Evolutionary conservation across 306 rosid genomes (phyloP), one percentile per base, ranked within the genome.

Genomic region (Prunus salicina): DNA sequence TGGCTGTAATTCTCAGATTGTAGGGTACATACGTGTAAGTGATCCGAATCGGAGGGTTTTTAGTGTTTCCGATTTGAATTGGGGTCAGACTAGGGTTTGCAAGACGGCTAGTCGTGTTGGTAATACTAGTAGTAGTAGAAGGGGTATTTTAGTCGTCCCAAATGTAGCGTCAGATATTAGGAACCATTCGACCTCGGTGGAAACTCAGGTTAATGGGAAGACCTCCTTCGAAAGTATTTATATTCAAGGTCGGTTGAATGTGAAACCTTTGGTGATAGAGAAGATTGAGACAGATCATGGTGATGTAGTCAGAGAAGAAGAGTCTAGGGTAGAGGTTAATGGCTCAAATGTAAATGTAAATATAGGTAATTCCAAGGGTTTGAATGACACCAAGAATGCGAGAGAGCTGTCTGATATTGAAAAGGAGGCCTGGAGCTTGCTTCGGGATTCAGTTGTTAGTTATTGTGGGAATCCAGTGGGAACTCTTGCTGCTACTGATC

Each of bases 391-490:
- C 65, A 87, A 80, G 86, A 77, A 61, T 76, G 89, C 83, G 86
- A 81, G 82, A 76, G 82, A 91, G 85, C 65, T 55, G 65, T 84
- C 97, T 10, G 79, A 80, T 73, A 83, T 75, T 70, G 96, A 91
- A 86, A 79, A 83, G 81, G 97, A 93, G 52, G 96, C 97, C 27
- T 93, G 98, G 98, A 76, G 70, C 71, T 81, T 93, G 84, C 96
- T 93, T 68, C 88, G 74, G 66, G 84, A 75, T 75, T 83, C 96
- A 2, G 83, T 93, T 63, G 93, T 91, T 52, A 87, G 79, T 49
- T 93, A 91, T 73, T 89, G 96, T 79, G 96, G 96, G 69, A 84
- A 74, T 85, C 96, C 97, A 0, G 90, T 90, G 75, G 98, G 98
- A 67, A 93, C 98, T 60, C 85, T 93, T 76, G 98, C 98, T n/a